Evolutionary conservation across 2,329 filamentous ascomycete species (phyloP).

Genomic region (Chrysoporthe cubensis): DNA sequence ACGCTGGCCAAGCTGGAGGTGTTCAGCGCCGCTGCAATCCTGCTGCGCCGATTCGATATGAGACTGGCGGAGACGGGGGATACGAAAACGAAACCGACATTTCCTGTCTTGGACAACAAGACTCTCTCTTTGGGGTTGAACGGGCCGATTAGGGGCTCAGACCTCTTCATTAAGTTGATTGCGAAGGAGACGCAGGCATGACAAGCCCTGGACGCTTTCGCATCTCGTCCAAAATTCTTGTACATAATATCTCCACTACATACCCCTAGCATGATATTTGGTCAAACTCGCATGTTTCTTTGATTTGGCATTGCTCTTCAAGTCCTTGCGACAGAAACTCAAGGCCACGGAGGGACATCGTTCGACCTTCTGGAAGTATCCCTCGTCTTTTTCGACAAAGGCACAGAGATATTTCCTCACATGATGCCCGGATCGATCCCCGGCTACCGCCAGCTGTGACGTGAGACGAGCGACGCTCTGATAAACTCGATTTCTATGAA

Average conservation of each 20-base stretch:
- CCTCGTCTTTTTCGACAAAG: no score
- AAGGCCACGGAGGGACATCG: no score
- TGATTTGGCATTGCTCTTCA: no score
- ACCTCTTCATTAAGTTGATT: background rate
- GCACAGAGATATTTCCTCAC: no score
- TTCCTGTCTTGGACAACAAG: constrained; percentile 4
- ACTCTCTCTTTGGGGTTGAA: constrained; percentile 12
- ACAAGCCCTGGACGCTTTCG: background rate
- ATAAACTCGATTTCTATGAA: no score
- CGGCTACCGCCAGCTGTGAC: no score
- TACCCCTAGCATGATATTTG: no score
- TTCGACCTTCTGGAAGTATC: no score
- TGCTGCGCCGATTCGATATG: constrained; percentile 14
- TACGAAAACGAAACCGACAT: background rate
- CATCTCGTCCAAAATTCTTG: background rate
- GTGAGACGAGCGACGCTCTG: no score
- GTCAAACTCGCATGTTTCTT: no score
- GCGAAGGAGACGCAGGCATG: background rate
- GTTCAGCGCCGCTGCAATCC: constrained; percentile 7
- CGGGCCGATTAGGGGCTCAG: background rate
- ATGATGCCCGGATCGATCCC: no score
- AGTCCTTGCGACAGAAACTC: no score
- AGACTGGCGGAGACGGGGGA: background rate
- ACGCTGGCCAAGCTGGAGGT: constrained; percentile 14
- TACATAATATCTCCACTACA: background rate